Base-by-base conservation (phyloP, 805 yeast species). In the Helenozyma baotianmanensis region DNA sequence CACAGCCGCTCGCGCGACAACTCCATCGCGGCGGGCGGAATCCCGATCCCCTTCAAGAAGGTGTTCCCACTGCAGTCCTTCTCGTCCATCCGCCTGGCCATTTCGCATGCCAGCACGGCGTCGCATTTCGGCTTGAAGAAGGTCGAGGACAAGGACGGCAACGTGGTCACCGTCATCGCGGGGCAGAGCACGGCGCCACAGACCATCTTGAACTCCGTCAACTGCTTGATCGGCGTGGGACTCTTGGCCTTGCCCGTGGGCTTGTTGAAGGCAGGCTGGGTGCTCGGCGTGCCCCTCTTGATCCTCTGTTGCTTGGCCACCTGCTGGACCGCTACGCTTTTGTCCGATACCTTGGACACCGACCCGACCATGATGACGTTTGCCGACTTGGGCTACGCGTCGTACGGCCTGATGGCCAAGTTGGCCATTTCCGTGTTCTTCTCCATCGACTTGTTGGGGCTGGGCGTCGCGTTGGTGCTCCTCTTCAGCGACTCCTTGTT, bases 401-500 rank as follows among this genome's bases (percentile, higher is more conserved):
- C 57, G 6, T 54, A 53, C 30, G 59, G 50, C 3, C 64, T 82
- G 2, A 66, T 65, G 21, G 95, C 92, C 2, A 73, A 95, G 48
- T 65, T 84, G 3, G 54, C 82, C 22, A 82, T 88, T 21, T 83
- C 95, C 2, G 45, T 79, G 10, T 51, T 87, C 10, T 87, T 88
- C 51, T 80, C 90, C 1, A 46, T 84, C 25, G 96, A 88, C 49
- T 66, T 88, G 27, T 45, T 83, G 36, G 95, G 90, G 3, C 80
- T 82, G 27, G 89, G 95, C 12, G 89, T 88, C 9, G 75, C 95
- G 0, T 64, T 88, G 40, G 74, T 84, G 30, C 85, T 88, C 14
- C 64, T 88, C 15, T 86, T 88, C 56, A 87, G 94, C 14, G 96
- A 88, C 58, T 84, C 95, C 1, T 68, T 88, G 33, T 74, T 76